A percentile compares a stretch with the other conserved stretches of the same genome.
Evolutionary conservation across 345 rosid genomes (phyloP).

Genomic region (Camelina hispida): DNA sequence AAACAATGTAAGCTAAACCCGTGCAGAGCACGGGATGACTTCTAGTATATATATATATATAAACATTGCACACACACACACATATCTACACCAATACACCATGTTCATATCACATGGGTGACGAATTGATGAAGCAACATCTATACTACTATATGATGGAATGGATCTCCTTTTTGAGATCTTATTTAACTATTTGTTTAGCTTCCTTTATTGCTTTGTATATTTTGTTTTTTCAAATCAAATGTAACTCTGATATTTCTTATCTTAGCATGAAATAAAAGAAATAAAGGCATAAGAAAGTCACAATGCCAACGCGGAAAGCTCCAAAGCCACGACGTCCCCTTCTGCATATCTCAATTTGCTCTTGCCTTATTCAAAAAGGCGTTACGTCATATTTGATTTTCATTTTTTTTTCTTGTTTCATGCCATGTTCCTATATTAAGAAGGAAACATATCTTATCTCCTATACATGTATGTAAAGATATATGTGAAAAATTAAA

Average conservation of each 20-base stretch:
- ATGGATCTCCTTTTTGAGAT: constrained; percentile 33
- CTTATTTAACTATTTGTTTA: constrained; percentile 7
- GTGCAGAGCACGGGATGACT: no score
- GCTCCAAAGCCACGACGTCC: constrained; percentile 42
- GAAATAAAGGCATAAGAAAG: constrained; percentile 30
- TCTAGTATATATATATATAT: no score
- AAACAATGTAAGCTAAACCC: no score
- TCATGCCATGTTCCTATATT: constrained; percentile 12
- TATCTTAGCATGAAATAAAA: constrained; percentile 38
- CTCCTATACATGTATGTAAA: constrained; percentile 1
- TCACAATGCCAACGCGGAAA: constrained; percentile 41
- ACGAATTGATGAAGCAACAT: constrained; percentile 39
- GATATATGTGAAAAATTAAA: neutral
- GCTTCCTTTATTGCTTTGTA: constrained; percentile 13
- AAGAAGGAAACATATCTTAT: constrained; percentile 37
- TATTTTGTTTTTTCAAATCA: neutral
- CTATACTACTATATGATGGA: constrained; percentile 26
- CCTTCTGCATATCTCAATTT: constrained; percentile 30
- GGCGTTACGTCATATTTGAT: constrained; percentile 32
- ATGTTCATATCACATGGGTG: constrained; percentile 45
- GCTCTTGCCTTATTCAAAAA: constrained; percentile 8
- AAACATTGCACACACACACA: neutral
- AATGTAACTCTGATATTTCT: constrained; percentile 32
- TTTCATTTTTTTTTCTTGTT: constrained; percentile 10
- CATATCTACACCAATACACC: neutral